Base-by-base conservation (phyloP, 306 rosid genomes). In the Biancaea sappan region DNA sequence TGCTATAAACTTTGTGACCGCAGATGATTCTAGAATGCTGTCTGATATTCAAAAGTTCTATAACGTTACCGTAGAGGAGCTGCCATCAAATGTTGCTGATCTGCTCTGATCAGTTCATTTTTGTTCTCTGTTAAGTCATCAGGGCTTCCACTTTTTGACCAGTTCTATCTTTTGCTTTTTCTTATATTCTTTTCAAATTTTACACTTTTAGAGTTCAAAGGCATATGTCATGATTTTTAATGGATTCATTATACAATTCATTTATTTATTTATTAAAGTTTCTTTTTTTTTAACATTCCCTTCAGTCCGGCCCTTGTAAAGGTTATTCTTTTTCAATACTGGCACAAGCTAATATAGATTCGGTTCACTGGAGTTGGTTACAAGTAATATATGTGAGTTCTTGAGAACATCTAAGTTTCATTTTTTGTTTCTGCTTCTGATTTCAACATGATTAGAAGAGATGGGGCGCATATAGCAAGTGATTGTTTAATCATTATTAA, bases 31-130 rank as follows among this genome's bases (percentile, higher is more conserved):
- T 9, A 87, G 88, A 79, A 91, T 94, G 97, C 82, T 94, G 8
- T 81, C 70, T 47, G 99, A 94, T 83, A 94, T 92, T 72, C 96
- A 90, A 89, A 94, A 85, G 87, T 90, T 94, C 59, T 94, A 92
- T 71, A 95, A 95, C 51, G 99, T 92, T 66, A 77, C 67, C n/a
- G 61, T 95, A 2, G 98, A 92, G 87, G 99, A 95, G 87, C 87
- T 90, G 86, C 99, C 99, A 32, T 77, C 88, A 5, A 92, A 95
- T 56, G 94, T 95, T 57, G 96, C 97, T 0, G 97, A 95, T 82
- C 89, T 95, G 37, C 93, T 88, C 54, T 88, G 91, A 88, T 79
- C 81, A 73, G 31, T 79, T 88, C 28, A 66, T 79, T 88, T 88
- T 75, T 74, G 61, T 71, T 65, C 74, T 63, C 29, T 64, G 69